Evolutionary conservation across 768 basidiomycete genomes (phyloP).

Genomic region (Lepiota brunneoincarnata): DNA sequence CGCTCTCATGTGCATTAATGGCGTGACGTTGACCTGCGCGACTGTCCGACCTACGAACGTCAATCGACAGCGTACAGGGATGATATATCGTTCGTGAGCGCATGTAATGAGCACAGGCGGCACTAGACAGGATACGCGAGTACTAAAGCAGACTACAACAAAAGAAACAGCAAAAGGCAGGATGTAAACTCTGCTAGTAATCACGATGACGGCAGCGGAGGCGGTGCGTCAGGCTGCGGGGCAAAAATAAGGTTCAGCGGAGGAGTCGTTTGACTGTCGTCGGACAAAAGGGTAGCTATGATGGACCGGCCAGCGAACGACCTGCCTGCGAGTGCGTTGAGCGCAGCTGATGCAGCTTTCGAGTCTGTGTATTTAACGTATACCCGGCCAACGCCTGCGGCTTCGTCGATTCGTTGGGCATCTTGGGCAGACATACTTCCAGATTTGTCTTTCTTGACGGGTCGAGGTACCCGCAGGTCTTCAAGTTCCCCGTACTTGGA

Average conservation of each 20-base stretch:
- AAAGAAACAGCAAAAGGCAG: background rate
- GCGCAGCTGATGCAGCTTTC: constrained; percentile 61
- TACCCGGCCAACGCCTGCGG: constrained; percentile 90
- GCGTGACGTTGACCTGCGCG: too few species aligned
- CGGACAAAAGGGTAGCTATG: constrained; percentile 78
- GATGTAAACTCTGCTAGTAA: background rate
- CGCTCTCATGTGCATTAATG: too few species aligned
- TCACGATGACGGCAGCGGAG: constrained; percentile 55
- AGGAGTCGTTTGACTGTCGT: constrained; percentile 83
- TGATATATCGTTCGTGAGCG: too few species aligned
- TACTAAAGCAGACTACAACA: background rate
- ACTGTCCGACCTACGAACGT: too few species aligned
- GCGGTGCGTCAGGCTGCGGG: constrained; percentile 79
- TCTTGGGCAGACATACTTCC: constrained; percentile 67
- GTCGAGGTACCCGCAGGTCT: constrained; percentile 86
- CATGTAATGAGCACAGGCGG: background rate
- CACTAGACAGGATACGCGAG: constrained; percentile 3
- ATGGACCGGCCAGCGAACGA: constrained; percentile 86
- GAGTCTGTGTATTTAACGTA: constrained; percentile 83
- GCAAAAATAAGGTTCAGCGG: constrained; percentile 82
- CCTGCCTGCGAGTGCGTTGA: constrained; percentile 87
- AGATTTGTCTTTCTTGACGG: constrained; percentile 80
- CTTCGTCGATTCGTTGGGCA: constrained; percentile 77
- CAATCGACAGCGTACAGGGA: too few species aligned
- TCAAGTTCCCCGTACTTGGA: constrained; percentile 76